phyloP scores from a whole-genome alignment of 768 basidiomycete species.

The Sarcodon sp. region DNA sequence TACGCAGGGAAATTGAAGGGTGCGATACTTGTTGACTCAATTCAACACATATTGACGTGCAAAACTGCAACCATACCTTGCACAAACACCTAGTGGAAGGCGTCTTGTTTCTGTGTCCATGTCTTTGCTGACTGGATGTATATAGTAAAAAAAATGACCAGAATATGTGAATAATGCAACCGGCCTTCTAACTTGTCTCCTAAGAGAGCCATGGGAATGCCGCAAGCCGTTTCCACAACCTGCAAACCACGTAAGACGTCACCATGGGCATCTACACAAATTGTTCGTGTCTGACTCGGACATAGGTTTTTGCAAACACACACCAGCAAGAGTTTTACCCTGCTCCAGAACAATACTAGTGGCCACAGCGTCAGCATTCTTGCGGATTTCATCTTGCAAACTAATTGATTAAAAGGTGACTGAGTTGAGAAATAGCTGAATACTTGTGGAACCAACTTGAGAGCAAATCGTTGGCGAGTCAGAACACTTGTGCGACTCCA shows the following conservation, averaged over 20 bases:
- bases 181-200: constrained; percentile 89
- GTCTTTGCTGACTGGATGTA: constrained; percentile 65
- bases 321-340: constrained; percentile 85
- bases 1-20: constrained; percentile 91
- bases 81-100: constrained; percentile 81
- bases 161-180: neutral
- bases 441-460: constrained; percentile 48
- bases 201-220: constrained; percentile 73
- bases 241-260: constrained; percentile 90
- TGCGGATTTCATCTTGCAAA: constrained; percentile 75
- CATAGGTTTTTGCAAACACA: constrained; percentile 8
- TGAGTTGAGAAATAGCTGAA: neutral
- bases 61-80: constrained; percentile 24
- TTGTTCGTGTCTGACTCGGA: neutral
- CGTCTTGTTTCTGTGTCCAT: constrained; percentile 91
- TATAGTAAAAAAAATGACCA: neutral
- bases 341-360: constrained; percentile 89
- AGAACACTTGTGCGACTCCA: constrained; percentile 85
- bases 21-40: constrained; percentile 35
- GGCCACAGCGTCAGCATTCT: constrained; percentile 79
- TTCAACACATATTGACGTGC: neutral
- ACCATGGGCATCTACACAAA: constrained; percentile 71
- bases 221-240: constrained; percentile 71
- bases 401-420: constrained; percentile 22
- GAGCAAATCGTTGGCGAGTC: constrained; percentile 73